Base-by-base conservation (phyloP, 306 rosid species). In the Castanopsis chinensis region DNA sequence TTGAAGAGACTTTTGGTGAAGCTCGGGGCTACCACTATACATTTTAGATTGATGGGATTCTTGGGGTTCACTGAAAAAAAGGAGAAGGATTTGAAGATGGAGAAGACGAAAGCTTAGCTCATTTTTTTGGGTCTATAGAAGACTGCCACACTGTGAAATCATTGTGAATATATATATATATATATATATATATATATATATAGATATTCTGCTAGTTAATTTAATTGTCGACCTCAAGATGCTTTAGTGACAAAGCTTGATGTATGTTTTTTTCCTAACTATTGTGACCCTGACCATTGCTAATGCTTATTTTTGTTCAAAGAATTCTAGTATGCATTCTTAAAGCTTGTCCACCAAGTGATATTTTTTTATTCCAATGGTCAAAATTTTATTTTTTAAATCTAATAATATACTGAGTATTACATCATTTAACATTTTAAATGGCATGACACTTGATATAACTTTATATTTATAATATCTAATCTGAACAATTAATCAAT, bases 1-100 rank as follows among this genome's bases (percentile, higher is more conserved):
- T 78, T 85, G 85, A 55, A 92, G 87, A 33, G 85, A 70, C 69
- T 86, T 84, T 14, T 87, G 83, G 43, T 73, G 78, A 82, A 72
- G 69, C 49, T 91, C 87, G 3, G 79, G 43, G 72, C 73, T 87
- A 25, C 79, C 67, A 70, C 81, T 60, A 60, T 80, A 79, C 94
- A 86, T 89, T 52, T 78, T 81, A 76, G 74, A 21, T 79, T 63
- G 72, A 8, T 5, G n/a, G 37, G 63, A 21, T 71, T 71, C 13
- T n/a, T 59, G 30, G 30, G 65, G 10, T 23, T 12, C 52, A 68
- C 72, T 68, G 49, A 8, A 32, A 54, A 4, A 1, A 5, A 51
- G 37, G 41, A 69, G 19, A 6, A 49, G 53, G 53, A 10, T 49
- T 49, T 14, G 75, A 71, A 71, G 41, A 71, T 23, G 60, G 57